Evolutionary conservation across 805 yeast genomes (phyloP), one percentile per base, ranked within the genome.

Genomic region (Huiozyma naganishii): DNA sequence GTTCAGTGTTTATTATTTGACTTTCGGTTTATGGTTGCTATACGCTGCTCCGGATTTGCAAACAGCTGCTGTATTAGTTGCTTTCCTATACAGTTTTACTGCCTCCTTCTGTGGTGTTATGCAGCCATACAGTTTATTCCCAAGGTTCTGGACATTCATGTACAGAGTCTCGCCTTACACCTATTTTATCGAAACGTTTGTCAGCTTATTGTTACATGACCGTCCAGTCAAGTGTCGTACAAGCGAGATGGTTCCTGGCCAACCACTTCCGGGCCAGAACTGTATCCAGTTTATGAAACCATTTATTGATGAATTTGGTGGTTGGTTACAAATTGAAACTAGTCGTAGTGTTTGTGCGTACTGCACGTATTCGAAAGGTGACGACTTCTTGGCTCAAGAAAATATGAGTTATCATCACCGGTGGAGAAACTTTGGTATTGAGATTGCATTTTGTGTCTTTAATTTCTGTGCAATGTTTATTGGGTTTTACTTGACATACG

Each of bases 101-200:
- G 58, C 64, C 41, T 52, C 63, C 7, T 64, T 64, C 53, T 61
- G 67, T 61, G 68, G 68, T 59, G 65, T 65, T 38, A 57, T 59
- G 58, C 57, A 54, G 49, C 50, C 67, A 54, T 55, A 66, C 61
- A 13, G 54, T 52, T 42, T 68, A 54, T 62, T 77, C 77, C 89
- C 90, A 10, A 76, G 83, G 1, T 85, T 85, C 67, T 84, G 85
- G 84, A 66, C 69, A 28, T 80, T 79, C 64, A 76, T 80, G 83
- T 80, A 79, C 67, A 68, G 83, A 56, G 70, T 68, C 13, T 74
- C 79, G 27, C 85, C 87, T 13, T 66, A 78, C 48, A 76, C 84
- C 0, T 80, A 79, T 51, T 69, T 78, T 63, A 64, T 80, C 44
- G 61, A 67, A 10, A 68, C 77, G 27, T 69, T 81, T 48, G 68